Conservation (phyloP, 345 rosid genomes). For the Gossypium rotundifolium region DNA sequence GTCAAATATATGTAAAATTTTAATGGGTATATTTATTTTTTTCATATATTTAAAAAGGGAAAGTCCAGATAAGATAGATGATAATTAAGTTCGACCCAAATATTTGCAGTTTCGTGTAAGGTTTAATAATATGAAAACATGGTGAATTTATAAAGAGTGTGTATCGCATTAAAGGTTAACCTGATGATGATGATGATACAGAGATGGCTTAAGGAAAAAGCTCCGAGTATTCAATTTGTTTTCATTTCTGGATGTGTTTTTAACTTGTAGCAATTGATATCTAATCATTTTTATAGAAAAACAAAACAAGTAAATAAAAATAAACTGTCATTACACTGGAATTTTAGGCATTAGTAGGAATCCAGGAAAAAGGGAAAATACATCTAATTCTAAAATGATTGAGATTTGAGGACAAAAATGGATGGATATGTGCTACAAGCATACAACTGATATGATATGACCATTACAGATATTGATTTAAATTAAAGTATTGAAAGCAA, state of each 20-base stretch:
- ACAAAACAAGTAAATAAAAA: background rate
- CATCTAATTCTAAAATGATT: background rate
- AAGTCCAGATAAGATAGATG: background rate
- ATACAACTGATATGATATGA: too few species aligned
- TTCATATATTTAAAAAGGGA: too few species aligned
- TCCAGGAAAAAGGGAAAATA: too few species aligned
- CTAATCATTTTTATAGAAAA: background rate
- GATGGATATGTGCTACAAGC: background rate
- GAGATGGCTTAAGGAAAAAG: background rate
- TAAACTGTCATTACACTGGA: background rate
- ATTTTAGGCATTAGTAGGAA: too few species aligned
- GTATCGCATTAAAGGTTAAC: background rate
- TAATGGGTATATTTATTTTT: too few species aligned
- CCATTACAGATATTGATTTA: background rate
- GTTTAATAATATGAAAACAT: background rate
- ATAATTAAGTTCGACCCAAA: background rate
- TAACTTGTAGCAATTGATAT: background rate
- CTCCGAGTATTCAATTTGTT: background rate
- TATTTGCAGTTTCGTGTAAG: background rate
- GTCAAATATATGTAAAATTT: too few species aligned
- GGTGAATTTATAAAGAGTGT: background rate
- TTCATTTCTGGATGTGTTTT: background rate
- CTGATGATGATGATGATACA: background rate
- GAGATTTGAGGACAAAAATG: too few species aligned
- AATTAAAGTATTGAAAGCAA: background rate